phyloP scores from a whole-genome alignment of 2,329 filamentous ascomycete genomes.

The Dactylonectria estremocensis region DNA sequence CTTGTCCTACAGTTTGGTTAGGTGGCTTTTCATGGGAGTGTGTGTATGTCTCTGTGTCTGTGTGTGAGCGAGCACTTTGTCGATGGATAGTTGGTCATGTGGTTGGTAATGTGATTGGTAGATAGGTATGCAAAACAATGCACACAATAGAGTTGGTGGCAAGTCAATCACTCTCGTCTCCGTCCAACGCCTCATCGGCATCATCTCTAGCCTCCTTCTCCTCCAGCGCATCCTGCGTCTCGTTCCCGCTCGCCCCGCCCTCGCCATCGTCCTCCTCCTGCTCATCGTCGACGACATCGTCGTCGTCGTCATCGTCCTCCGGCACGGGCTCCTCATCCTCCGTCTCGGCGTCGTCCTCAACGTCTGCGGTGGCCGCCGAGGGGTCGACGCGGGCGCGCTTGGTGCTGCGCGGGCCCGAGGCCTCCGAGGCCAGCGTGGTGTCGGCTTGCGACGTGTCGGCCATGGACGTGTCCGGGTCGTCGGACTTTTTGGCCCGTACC shows the following conservation, averaged over 20 bases:
- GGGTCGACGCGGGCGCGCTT: conserved; percentile 66
- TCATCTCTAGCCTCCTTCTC: conserved; percentile 64
- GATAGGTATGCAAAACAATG: conserved; percentile 1
- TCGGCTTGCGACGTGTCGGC: conserved; percentile 51
- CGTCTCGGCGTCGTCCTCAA: conserved; percentile 54
- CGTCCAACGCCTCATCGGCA: conserved; percentile 75
- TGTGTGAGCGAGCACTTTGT: neutral
- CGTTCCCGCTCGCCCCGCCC: conserved; percentile 66
- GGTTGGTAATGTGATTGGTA: neutral
- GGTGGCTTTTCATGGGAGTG: conserved; percentile 2
- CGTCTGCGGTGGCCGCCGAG: conserved; percentile 52
- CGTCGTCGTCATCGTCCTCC: conserved; percentile 64
- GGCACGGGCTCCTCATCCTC: conserved; percentile 62
- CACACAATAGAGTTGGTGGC: neutral
- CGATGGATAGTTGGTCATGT: neutral
- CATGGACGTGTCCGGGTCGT: conserved; percentile 55
- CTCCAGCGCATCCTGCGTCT: conserved; percentile 68
- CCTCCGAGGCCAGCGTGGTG: conserved; percentile 51
- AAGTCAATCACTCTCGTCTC: conserved; percentile 71
- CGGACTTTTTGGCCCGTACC: conserved; percentile 74
- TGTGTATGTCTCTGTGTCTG: neutral
- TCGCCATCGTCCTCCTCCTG: conserved; percentile 60
- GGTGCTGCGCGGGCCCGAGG: conserved; percentile 54
- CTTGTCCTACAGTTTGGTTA: conserved; percentile 1
- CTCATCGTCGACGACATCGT: conserved; percentile 62